Evolutionary conservation across 495 filamentous ascomycete genomes (phyloP).

Genomic region (Xylaria palmicola): DNA sequence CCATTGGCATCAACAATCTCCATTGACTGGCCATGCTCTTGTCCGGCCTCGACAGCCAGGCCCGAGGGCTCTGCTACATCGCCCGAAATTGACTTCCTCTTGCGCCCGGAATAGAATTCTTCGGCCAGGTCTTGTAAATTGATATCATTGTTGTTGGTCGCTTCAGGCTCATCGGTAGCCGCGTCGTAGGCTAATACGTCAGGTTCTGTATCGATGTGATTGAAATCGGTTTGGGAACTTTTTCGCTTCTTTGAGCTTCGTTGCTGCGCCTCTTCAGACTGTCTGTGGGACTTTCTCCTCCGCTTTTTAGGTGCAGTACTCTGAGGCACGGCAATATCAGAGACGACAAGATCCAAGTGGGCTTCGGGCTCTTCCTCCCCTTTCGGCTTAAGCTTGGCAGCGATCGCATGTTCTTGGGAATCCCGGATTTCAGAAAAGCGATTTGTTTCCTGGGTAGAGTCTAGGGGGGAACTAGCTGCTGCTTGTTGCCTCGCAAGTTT

Average conservation of each 20-base stretch:
- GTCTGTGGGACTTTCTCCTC: constrained; percentile 11
- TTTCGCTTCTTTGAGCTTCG: constrained; percentile 23
- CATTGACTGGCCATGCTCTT: not conserved
- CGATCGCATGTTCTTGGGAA: constrained; percentile 2
- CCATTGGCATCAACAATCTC: not conserved
- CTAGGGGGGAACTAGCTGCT: constrained; percentile 12
- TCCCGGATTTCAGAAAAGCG: not conserved
- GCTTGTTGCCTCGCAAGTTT: constrained; percentile 27
- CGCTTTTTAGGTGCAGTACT: constrained; percentile 4
- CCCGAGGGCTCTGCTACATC: not conserved
- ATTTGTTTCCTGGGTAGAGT: not conserved
- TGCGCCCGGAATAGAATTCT: constrained; percentile 20
- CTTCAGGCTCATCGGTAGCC: not conserved
- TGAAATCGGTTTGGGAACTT: not conserved
- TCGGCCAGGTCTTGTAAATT: constrained; percentile 21
- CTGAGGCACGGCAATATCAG: not conserved
- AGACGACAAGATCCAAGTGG: not conserved
- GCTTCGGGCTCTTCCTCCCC: not conserved
- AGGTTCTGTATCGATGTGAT: not conserved
- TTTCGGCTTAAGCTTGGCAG: not conserved
- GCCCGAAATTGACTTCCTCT: constrained; percentile 1
- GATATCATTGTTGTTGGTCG: not conserved
- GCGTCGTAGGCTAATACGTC: not conserved
- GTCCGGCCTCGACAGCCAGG: not conserved
- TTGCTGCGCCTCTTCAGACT: not conserved